These are phyloP conservation scores for Penicillium sp. DNA, from an alignment of 2,329 filamentous ascomycete species.

Conservation along the genomic window DNA sequence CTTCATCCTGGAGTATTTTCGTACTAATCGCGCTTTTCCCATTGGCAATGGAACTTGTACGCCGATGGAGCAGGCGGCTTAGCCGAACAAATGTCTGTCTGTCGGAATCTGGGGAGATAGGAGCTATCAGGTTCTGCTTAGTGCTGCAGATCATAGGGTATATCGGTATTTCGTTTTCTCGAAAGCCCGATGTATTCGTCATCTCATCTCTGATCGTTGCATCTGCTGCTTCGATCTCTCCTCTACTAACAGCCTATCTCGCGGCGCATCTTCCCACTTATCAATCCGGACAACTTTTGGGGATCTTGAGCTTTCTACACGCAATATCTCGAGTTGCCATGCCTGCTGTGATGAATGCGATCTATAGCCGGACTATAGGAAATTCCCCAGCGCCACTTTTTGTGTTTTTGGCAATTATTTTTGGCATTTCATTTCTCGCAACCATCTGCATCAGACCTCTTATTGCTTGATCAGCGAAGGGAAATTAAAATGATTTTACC, in stretches of 20 bases:
- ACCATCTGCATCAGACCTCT: background rate
- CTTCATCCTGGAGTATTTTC: conserved; percentile 1
- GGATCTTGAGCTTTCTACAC: conserved; percentile 7
- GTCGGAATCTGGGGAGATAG: background rate
- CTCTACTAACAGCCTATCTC: conserved; percentile 3
- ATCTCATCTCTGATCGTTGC: background rate
- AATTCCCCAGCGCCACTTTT: background rate
- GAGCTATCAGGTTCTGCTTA: background rate
- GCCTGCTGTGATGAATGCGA: conserved; percentile 1
- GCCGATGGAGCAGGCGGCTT: background rate
- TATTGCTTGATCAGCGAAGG: background rate
- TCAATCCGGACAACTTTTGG: conserved; percentile 1
- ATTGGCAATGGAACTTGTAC: background rate
- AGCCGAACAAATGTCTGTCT: background rate
- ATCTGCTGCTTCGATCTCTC: background rate
- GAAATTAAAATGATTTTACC: no score
- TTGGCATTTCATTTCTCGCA: background rate
- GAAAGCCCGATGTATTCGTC: background rate
- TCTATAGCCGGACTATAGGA: conserved; percentile 1
- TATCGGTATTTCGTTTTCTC: background rate
- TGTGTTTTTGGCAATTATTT: background rate
- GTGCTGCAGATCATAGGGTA: background rate
- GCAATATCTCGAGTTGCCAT: conserved; percentile 1
- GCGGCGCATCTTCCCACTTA: conserved; percentile 1
- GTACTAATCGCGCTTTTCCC: background rate